Base-by-base conservation (phyloP, 139 green algal species). In the Limnomonas spitsbergensis region DNA sequence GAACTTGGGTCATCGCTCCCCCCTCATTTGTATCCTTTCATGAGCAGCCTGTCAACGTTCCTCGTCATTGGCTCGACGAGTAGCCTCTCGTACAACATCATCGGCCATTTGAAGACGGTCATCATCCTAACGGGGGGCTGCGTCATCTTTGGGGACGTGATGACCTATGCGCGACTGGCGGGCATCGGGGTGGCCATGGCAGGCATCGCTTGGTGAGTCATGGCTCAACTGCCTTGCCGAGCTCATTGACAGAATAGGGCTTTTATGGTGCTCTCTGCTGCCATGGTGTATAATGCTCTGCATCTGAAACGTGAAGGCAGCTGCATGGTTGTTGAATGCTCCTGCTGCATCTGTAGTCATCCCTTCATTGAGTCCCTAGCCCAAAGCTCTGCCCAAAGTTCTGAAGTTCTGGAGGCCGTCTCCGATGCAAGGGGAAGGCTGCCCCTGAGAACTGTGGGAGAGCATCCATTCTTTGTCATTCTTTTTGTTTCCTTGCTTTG, bases 61-160 rank as follows among this genome's bases (percentile, higher is more conserved):
- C 80, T 97, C 38, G 90, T 97, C 67, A 94, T 90, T n/a, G 86
- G 86, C 4, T 74, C 77, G 35, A 91, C 87, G 0, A 86, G 75
- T 42, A 90, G 80, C 73, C 85, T 97, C 39, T 96, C 90, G 0
- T 97, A 96, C 86, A 97, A 97, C 72, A 88, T 95, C 52, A 89
- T 94, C 38, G 92, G 79, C 3, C 81, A 86, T 68, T 91, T 89
- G 32, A 78, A 71, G 81, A 96, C 92, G 0, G 81, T 97, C 38
- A 90, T 95, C 61, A 95, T 97, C 56, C 69, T 97, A 0, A 82
- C 83, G 1, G 93, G 93, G 2, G 93, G 93, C 32, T 88, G 89
- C 47, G 20, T 95, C 2, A 90, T 97, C 36, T 97, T 96, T 82
- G 91, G 91, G 0, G 93, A 97, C 73, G 61, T 81, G 24, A 95